Evolutionary conservation across 345 rosid genomes (phyloP).

Genomic region (Eucalyptus tenuipes): DNA sequence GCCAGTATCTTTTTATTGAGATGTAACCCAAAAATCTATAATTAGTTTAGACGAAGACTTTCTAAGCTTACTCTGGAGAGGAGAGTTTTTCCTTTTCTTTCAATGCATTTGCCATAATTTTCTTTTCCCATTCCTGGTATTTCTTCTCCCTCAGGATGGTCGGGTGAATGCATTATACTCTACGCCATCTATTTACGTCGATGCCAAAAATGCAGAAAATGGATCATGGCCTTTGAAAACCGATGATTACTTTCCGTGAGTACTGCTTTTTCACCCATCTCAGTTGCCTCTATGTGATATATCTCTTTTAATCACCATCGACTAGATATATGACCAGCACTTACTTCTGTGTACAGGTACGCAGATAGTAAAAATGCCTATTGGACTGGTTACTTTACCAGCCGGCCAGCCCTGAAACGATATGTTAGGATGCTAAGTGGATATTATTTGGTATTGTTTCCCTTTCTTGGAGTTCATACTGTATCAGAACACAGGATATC

Average conservation of each 20-base stretch:
- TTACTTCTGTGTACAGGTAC: conserved; percentile 31
- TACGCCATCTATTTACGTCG: conserved; percentile 77
- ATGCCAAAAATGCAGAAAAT: conserved; percentile 55
- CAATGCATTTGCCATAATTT: not conserved
- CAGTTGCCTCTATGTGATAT: not conserved
- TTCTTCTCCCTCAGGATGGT: conserved; percentile 41
- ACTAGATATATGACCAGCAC: not conserved
- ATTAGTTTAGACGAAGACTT: not conserved
- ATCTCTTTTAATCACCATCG: not conserved
- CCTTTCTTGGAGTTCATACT: not conserved
- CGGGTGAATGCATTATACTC: conserved; percentile 74
- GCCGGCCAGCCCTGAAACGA: conserved; percentile 75
- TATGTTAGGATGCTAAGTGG: conserved; percentile 73
- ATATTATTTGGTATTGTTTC: conserved; percentile 58
- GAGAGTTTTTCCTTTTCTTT: not conserved
- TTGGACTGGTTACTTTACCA: conserved; percentile 89
- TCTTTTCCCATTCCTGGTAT: not conserved
- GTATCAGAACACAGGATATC: not conserved
- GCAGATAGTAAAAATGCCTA: conserved; percentile 54
- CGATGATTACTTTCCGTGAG: conserved; percentile 82
- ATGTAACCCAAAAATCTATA: not conserved
- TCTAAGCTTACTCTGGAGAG: not conserved
- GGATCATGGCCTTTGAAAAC: conserved; percentile 76
- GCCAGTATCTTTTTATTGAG: not conserved
- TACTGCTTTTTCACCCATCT: not conserved